Base-by-base conservation (phyloP, 129 eudicot species). In the Apium graveolens region DNA sequence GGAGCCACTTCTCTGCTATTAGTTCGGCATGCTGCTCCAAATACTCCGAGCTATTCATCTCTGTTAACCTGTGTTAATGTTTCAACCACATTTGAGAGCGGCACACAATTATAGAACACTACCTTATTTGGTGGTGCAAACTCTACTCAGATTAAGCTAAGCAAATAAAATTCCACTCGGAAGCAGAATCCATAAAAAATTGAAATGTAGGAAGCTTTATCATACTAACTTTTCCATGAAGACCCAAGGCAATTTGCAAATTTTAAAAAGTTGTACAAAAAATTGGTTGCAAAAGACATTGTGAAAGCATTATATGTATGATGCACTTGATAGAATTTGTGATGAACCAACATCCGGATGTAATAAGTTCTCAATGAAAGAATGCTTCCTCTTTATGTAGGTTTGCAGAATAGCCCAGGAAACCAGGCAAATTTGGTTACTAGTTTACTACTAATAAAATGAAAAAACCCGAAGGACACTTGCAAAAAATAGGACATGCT, bases 31-130 rank as follows among this genome's bases (percentile, higher is more conserved):
- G 98, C 42, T 90, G 96, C 83, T 90, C 92, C 57, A 88, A 84
- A 84, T 90, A 93, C 87, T 90, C 93, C 31, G 78, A 87, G 90
- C 98, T 90, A 73, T 90, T 93, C 96, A 90, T 93, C 81, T 93
- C 96, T 0, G 98, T 93, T 78, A 93, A 78, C 86, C 96, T 92
- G 90, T 16, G 41, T 44, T 69, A 27, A 39, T 32, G 41, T n/a
- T 51, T 79, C 78, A 41, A 49, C 32, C 39, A 24, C 72, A 37
- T 39, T 17, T 66, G 18, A 27, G 72, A 12, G 26, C 18, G 31
- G 26, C 13, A n/a, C 31, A 8, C 65, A 57, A 57, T 57, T 1
- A 29, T 9, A 13, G 31, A 57, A 57, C 31, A 57, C 65, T n/a
- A 9, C 13, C 65, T 27, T 57, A 57, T 24, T 24, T n/a, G 65